These are phyloP conservation scores for Hypsizygus marmoreus DNA, from an alignment of 768 basidiomycete species.

Conservation along the genomic window DNA sequence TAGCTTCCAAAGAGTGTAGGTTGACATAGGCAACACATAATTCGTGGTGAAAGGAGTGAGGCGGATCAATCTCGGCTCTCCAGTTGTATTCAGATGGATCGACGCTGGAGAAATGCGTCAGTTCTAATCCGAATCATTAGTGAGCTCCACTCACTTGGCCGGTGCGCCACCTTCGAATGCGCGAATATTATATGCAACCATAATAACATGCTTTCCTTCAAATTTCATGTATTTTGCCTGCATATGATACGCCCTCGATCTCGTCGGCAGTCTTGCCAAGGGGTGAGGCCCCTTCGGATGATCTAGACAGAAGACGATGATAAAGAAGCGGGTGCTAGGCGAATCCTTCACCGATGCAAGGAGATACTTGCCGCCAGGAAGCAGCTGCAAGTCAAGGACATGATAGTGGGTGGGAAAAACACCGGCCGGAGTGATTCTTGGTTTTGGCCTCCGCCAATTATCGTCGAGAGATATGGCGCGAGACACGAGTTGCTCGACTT, in stretches of 20 bases:
- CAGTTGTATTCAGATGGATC: slow-evolving; percentile 39
- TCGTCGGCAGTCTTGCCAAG: slow-evolving; percentile 51
- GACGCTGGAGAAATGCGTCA: slow-evolving; percentile 29
- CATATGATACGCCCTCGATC: slow-evolving; percentile 54
- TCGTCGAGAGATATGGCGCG: slow-evolving; percentile 61
- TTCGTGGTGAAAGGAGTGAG: slow-evolving; percentile 45
- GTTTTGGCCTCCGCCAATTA: slow-evolving; percentile 52
- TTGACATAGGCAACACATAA: slow-evolving; percentile 43
- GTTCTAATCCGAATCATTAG: slow-evolving; percentile 4
- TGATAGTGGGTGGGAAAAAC: slow-evolving; percentile 34
- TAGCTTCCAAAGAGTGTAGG: slow-evolving; percentile 42
- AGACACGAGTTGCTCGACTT: slow-evolving; percentile 60
- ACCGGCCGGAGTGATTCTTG: slow-evolving; percentile 31
- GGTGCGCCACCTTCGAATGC: slow-evolving; percentile 27
- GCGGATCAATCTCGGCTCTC: slow-evolving; percentile 42
- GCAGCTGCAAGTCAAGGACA: slow-evolving; percentile 54
- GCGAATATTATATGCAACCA: slow-evolving; percentile 54
- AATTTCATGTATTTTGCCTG: slow-evolving; percentile 62
- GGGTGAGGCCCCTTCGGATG: slow-evolving; percentile 46
- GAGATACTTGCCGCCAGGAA: slow-evolving; percentile 71
- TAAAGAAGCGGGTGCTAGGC: slow-evolving; percentile 47
- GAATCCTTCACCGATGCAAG: slow-evolving; percentile 59
- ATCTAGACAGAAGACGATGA: slow-evolving; percentile 60
- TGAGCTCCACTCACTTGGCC: slow-evolving; percentile 14
- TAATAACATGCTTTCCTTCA: slow-evolving; percentile 47